Percentiles rank a stretch among this genome's conserved stretches.
These are phyloP conservation scores for Ballota nigra DNA, from an alignment of 257 asterid species.

Conservation along the genomic window DNA sequence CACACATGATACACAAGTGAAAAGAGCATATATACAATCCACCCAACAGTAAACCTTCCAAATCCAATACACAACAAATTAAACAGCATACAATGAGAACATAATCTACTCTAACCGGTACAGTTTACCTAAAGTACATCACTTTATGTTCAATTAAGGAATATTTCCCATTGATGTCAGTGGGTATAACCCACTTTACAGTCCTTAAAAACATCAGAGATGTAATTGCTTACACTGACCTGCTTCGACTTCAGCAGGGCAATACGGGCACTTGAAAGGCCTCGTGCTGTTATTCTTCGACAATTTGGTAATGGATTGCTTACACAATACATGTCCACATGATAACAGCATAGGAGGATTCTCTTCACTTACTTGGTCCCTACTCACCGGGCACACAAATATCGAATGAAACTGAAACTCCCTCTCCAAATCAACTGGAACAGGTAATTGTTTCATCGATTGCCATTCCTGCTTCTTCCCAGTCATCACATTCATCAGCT, in stretches of 20 bases:
- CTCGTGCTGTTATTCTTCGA: constrained; percentile 74
- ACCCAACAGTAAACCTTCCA: constrained; percentile 27
- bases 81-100: constrained; percentile 21
- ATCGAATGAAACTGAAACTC: constrained; percentile 90
- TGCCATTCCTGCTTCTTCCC: constrained; percentile 91
- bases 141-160: constrained; percentile 18
- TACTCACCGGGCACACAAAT: constrained; percentile 89
- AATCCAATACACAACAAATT: constrained; percentile 16
- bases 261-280: constrained; percentile 92
- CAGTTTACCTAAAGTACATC: constrained; percentile 19
- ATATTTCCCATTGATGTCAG: neutral
- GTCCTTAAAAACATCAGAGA: constrained; percentile 40
- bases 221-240: constrained; percentile 81
- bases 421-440: constrained; percentile 74
- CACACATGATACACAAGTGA: constrained; percentile 24
- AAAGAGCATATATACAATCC: constrained; percentile 41
- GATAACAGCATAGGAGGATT: constrained; percentile 90
- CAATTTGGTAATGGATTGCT: constrained; percentile 80
- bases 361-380: constrained; percentile 85
- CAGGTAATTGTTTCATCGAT: constrained; percentile 81
- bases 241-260: constrained; percentile 83
- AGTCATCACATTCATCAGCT: constrained; percentile 76
- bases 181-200: neutral
- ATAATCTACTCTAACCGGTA: constrained; percentile 28
- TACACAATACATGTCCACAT: constrained; percentile 91